These are phyloP conservation scores for Chionographis japonica DNA, from an alignment of 106 monocot genomes.

Conservation along the genomic window DNA sequence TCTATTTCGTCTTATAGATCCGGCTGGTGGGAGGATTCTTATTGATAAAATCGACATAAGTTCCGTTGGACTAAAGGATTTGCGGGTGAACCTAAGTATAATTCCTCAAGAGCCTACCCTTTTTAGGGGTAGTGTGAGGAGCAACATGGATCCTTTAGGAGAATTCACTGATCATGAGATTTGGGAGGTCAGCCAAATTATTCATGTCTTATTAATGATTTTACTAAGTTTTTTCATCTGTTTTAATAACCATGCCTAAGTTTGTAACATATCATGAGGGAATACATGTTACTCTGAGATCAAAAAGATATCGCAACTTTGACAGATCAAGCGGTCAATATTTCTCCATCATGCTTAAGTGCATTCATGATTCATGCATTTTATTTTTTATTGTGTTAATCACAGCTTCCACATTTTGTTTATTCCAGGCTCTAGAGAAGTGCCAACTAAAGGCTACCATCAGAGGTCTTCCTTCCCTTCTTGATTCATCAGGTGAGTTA, in stretches of 20 bases:
- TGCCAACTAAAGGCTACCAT: conserved; percentile 73
- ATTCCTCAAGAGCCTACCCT: conserved; percentile 84
- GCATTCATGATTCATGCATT: too few relatives aligned
- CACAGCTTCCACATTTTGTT: background rate
- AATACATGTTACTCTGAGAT: background rate
- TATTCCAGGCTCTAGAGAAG: conserved; percentile 60
- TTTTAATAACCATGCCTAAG: background rate
- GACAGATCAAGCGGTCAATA: too few relatives aligned
- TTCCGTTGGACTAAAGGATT: conserved; percentile 59
- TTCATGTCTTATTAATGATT: background rate
- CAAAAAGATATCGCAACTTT: too few relatives aligned
- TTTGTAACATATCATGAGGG: background rate
- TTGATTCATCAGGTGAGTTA: conserved; percentile 63
- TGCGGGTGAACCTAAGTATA: conserved; percentile 69
- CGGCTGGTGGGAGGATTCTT: conserved; percentile 45
- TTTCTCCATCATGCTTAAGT: too few relatives aligned
- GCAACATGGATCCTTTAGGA: conserved; percentile 70
- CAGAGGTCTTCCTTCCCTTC: conserved; percentile 56
- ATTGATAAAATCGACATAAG: conserved; percentile 62
- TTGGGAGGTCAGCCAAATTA: conserved; percentile 50
- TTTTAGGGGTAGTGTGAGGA: conserved; percentile 61
- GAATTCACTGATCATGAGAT: conserved; percentile 56
- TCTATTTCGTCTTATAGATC: conserved; percentile 65
- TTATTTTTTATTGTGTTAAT: too few relatives aligned
- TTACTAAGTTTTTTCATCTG: too few relatives aligned